Conservation (phyloP, 1,284 basidiomycete genomes). For the Singerocomus rubriflavus region DNA sequence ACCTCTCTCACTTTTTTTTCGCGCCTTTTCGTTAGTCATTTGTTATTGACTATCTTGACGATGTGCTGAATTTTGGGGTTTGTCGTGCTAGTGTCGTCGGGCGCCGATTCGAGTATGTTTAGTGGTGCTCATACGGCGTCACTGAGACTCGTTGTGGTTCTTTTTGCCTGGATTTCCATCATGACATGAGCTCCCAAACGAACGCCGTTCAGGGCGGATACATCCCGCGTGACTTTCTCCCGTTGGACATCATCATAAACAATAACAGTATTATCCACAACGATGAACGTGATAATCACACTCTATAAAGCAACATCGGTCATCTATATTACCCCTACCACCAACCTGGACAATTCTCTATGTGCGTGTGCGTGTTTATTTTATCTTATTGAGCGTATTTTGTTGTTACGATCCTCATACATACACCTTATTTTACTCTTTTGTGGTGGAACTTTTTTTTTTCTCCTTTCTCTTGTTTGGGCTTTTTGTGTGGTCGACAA, state of each 20-base stretch:
- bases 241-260: neutral
- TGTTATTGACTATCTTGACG: neutral
- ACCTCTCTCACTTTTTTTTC: neutral
- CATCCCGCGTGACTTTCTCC: neutral
- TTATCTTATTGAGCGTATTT: too few species aligned
- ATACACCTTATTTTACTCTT: too few species aligned
- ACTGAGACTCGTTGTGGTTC: neutral
- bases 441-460: too few species aligned
- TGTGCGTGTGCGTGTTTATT: too few species aligned
- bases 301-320: too few species aligned
- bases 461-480: too few species aligned
- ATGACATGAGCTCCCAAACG: neutral
- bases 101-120: neutral
- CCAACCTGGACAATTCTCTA: too few species aligned
- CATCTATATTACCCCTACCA: too few species aligned
- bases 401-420: too few species aligned
- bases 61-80: neutral
- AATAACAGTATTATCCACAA: too few species aligned
- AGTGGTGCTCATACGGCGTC: neutral
- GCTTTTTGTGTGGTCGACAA: too few species aligned
- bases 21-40: neutral
- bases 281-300: neutral
- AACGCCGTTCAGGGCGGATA: neutral
- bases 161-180: neutral
- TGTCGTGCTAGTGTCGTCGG: neutral